Base-by-base conservation (phyloP, 345 rosid species). In the Citrus australasica region DNA sequence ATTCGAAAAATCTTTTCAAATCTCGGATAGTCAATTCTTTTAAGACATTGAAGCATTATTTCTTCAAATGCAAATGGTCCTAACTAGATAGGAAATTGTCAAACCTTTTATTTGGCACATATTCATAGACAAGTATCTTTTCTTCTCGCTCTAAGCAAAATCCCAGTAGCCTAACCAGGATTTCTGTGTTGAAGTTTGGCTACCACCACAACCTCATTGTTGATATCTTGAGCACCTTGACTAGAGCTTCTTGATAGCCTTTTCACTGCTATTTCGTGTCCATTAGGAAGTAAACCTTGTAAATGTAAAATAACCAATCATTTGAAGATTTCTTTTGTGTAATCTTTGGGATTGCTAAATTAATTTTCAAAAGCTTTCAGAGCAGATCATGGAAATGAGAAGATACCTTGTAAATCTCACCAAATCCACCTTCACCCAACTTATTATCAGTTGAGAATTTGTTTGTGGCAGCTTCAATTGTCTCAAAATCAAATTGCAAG, bases 361-460 rank as follows among this genome's bases (percentile, higher is more conserved):
- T 5, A 9, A 0, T 21, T 17, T 42, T 42, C 51, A 1, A 35
- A 66, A 32, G 10, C 16, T 27, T 4, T 14, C 17, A 2, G 33
- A 62, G 11, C 40, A 33, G 2, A 4, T 11, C 33, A 16, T 30
- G 30, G 28, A 9, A 28, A 17, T 53, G 9, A 32, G 8, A 2
- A 1, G 3, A 9, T 81, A 91, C 94, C 91, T 82, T 83, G 85
- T 82, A 90, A 78, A 93, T 95, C 56, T 80, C 90, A 73, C 95
- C 90, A 73, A 90, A 91, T 58, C 95, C 95, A 35, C 97, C 97
- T 53, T 82, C 82, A 42, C 97, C 97, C 66, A 91, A 82, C 77
- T 90, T 91, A 66, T 89, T 88, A 22, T 82, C 61, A 7, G 53
- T 78, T 5, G 93, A 86, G 77, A 93, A 91, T 40, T 84, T 80